Evolutionary conservation across 169 alveolate genomes (phyloP).

Genomic region (Plasmodium malariae): DNA sequence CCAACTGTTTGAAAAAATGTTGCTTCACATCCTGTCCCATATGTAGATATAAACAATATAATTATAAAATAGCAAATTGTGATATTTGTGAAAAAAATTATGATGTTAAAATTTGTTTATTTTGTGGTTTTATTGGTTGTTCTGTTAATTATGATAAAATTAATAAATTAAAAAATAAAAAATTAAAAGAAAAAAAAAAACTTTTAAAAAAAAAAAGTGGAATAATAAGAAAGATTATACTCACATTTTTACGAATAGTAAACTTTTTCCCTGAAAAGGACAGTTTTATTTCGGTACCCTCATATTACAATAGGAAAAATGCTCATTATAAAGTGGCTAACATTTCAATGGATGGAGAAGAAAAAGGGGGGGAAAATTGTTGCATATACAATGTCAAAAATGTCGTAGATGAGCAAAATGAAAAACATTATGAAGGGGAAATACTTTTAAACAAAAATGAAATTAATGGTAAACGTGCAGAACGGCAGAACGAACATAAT

Average conservation of each 20-base stretch:
- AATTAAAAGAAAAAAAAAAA: slow-evolving; percentile 31
- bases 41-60: slow-evolving; percentile 66
- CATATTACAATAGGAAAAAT: background rate
- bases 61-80: slow-evolving; percentile 71
- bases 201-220: slow-evolving; percentile 33
- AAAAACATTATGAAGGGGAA: too few species aligned
- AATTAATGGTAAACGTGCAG: too few species aligned
- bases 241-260: slow-evolving; percentile 15
- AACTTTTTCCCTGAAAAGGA: background rate
- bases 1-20: slow-evolving; percentile 59
- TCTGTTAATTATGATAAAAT: slow-evolving; percentile 49
- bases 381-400: too few species aligned
- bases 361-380: too few species aligned
- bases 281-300: background rate
- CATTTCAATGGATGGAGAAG: too few species aligned
- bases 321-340: too few species aligned
- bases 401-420: too few species aligned
- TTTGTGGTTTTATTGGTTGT: slow-evolving; percentile 67
- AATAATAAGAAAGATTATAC: slow-evolving; percentile 3
- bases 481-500: too few species aligned
- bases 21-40: slow-evolving; percentile 69
- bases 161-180: slow-evolving; percentile 22
- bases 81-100: slow-evolving; percentile 52
- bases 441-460: too few species aligned
- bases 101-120: slow-evolving; percentile 50